Conservation (phyloP, 257 asterid genomes). For the Nicotiana obtusifolia region DNA sequence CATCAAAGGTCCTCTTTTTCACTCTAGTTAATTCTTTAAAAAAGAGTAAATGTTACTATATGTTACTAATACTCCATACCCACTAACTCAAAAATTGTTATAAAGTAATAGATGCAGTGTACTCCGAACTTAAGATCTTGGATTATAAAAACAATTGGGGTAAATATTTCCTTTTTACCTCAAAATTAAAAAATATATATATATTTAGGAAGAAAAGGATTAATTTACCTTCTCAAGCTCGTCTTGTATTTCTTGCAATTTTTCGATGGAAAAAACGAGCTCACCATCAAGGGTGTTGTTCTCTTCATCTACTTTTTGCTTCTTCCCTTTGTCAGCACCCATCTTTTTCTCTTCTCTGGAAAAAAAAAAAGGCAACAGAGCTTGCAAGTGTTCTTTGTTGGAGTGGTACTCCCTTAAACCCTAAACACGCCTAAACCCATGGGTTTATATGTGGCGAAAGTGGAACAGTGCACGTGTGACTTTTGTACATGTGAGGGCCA, state of each 20-base stretch:
- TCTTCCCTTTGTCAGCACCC: conserved; percentile 17
- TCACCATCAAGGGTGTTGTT: conserved; percentile 3
- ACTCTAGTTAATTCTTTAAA: neutral
- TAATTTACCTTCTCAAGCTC: conserved; percentile 13
- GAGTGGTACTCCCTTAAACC: too few species aligned
- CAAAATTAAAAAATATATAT: neutral
- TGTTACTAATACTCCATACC: too few species aligned
- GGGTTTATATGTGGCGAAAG: too few species aligned
- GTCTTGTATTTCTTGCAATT: conserved; percentile 12
- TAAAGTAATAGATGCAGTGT: neutral
- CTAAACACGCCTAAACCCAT: too few species aligned
- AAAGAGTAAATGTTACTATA: too few species aligned
- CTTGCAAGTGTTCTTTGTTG: too few species aligned
- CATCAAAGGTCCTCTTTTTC: neutral
- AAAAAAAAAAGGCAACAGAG: too few species aligned
- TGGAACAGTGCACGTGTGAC: too few species aligned
- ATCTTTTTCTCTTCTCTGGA: neutral
- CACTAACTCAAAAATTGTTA: neutral
- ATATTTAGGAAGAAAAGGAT: neutral
- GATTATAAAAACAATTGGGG: neutral
- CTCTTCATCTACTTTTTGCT: conserved; percentile 3
- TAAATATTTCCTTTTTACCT: neutral
- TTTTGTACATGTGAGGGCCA: too few species aligned
- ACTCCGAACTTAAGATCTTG: neutral
- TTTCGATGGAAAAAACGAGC: conserved; percentile 10